Conservation (phyloP, 2,329 filamentous ascomycete species). For the Biscogniauxia mediterranea region DNA sequence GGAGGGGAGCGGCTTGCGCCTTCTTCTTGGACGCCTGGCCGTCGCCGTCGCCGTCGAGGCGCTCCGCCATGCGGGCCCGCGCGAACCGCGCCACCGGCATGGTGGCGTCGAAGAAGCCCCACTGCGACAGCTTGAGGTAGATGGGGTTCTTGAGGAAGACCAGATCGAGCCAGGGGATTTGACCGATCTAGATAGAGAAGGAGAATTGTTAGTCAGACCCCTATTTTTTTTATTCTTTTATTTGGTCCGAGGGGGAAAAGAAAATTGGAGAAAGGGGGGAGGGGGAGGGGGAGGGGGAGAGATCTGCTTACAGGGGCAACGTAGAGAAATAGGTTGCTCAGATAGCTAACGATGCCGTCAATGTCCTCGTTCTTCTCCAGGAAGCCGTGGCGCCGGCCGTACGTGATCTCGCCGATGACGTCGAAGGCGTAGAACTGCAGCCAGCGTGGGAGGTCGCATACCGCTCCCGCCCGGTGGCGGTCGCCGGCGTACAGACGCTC, state of each 20-base stretch:
- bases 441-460: conserved; percentile 69
- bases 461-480: conserved; percentile 36
- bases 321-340: conserved; percentile 65
- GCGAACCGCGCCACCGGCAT: conserved; percentile 75
- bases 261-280: neutral
- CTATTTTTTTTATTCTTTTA: neutral
- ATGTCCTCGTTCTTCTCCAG: conserved; percentile 73
- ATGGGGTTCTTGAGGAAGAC: conserved; percentile 74
- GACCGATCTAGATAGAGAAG: conserved; percentile 54
- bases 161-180: conserved; percentile 70
- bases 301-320: conserved; percentile 63
- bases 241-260: neutral
- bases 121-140: conserved; percentile 64
- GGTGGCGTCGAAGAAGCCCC: conserved; percentile 64
- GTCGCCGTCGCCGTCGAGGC: conserved; percentile 40
- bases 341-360: conserved; percentile 68
- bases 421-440: conserved; percentile 81
- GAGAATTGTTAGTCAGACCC: neutral
- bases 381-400: conserved; percentile 73
- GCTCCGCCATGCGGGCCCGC: conserved; percentile 63
- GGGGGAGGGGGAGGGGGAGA: neutral
- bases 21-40: conserved; percentile 21
- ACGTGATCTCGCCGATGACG: conserved; percentile 76
- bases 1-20: conserved; percentile 33
- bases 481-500: conserved; percentile 51